Evolutionary conservation across 306 rosid species (phyloP), one percentile per base, ranked within the genome.

Genomic region (Prosopis cineraria): DNA sequence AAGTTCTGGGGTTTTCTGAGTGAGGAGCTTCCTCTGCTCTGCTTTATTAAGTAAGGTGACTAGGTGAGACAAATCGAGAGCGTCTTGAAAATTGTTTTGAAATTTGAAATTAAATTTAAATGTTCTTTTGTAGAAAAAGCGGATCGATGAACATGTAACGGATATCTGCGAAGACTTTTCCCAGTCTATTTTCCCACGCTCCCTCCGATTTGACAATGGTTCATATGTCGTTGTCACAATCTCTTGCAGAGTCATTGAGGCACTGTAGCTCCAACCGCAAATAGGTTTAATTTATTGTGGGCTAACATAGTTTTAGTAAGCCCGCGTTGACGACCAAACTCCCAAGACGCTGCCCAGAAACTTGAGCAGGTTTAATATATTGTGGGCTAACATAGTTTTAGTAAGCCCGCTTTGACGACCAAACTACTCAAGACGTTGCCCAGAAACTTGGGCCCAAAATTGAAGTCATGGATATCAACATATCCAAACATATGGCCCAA

Each of bases 31-130:
- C 17, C 71, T 53, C 19, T 77, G 59, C 48, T 70, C n/a, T n/a
- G n/a, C n/a, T n/a, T n/a, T 45, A 13, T 68, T 81, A 64, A 80
- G 74, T 80, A 30, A 66, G 65, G 65, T 0, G 34, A 27, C 27
- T 7, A n/a, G n/a, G 9, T 52, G 59, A 56, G 36, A 58, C 59
- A 22, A 64, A 82, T 2, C 36, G 43, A 31, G 43, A 63, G 34
- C 62, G 62, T 55, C 62, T 55, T 55, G 60, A 55, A 10, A 55
- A 22, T 55, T 55, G 63, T 75, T 89, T 91, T 87, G 91, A 89
- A 91, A 85, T 89, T 89, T 88, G 88, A 89, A 87, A n/a, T 50
- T 45, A 43, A 43, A 43, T 9, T 43, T 6, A n/a, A n/a, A 65
- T 52, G 44, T 27, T 71, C n/a, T 39, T 79, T 3, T 37, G 29